Conservation (phyloP, 2,329 filamentous ascomycete species). For the Onygenales sp. region DNA sequence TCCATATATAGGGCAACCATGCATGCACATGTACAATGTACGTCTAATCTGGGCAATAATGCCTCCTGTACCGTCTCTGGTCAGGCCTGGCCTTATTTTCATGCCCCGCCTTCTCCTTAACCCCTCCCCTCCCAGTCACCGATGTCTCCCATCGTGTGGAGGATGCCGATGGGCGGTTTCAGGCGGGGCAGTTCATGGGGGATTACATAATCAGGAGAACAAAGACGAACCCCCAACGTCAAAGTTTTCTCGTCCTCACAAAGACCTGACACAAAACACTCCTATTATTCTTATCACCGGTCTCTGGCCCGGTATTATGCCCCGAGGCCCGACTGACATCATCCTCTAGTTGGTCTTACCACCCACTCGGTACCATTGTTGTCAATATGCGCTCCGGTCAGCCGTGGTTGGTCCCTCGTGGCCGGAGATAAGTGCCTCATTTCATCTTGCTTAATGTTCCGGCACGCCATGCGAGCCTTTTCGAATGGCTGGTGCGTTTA, state of each 20-base stretch:
- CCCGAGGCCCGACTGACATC: background rate
- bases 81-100: no score
- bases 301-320: background rate
- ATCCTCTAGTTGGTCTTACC: background rate
- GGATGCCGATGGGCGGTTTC: no score
- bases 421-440: background rate
- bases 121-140: no score
- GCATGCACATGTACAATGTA: no score
- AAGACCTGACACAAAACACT: background rate
- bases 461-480: background rate
- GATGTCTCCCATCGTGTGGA: no score
- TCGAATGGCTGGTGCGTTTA: background rate
- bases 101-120: no score
- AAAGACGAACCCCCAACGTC: background rate
- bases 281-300: background rate
- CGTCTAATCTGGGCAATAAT: no score
- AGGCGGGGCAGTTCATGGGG: background rate
- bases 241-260: background rate
- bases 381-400: background rate
- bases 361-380: background rate
- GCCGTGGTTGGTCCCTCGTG: background rate
- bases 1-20: no score
- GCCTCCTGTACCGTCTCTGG: no score
- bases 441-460: background rate
- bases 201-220: background rate